Evolutionary conservation across 441 rosid species (phyloP).

Genomic region (Melastoma candidum): DNA sequence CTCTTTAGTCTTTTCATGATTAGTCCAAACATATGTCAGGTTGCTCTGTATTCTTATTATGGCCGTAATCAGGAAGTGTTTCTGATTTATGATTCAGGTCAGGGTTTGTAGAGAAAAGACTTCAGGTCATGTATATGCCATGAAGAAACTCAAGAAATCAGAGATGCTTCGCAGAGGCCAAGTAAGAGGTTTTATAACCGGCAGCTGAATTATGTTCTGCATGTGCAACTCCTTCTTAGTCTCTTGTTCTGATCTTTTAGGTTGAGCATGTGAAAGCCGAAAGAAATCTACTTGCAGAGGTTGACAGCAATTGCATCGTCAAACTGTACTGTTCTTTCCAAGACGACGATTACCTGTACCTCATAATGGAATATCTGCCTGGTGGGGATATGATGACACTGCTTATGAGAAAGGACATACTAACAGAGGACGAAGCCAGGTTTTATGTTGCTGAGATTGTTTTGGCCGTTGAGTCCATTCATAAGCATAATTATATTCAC

Average conservation of each 20-base stretch:
- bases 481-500: slow-evolving; percentile 20
- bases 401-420: slow-evolving; percentile 19
- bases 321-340: slow-evolving; percentile 21
- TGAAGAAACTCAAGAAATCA: slow-evolving; percentile 21
- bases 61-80: not conserved
- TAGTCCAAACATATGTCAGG: not conserved
- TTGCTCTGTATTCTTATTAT: not conserved
- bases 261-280: slow-evolving; percentile 22
- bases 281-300: slow-evolving; percentile 21
- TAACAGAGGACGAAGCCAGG: slow-evolving; percentile 19
- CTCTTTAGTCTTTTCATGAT: not conserved
- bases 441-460: slow-evolving; percentile 21
- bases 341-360: slow-evolving; percentile 19
- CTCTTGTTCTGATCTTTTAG: slow-evolving; percentile 3
- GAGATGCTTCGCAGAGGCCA: slow-evolving; percentile 22
- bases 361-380: slow-evolving; percentile 20
- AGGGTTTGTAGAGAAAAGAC: slow-evolving; percentile 18
- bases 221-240: not conserved
- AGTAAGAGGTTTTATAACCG: slow-evolving; percentile 3
- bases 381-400: slow-evolving; percentile 22
- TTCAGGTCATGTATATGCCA: slow-evolving; percentile 18
- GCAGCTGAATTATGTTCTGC: not conserved
- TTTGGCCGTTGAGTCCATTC: slow-evolving; percentile 18
- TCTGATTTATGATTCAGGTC: slow-evolving; percentile 12
- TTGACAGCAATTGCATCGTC: slow-evolving; percentile 21